These are phyloP conservation scores for Allomyces javanicus DNA, from an alignment of 192 early-diverging fungal species.

Conservation along the genomic window DNA sequence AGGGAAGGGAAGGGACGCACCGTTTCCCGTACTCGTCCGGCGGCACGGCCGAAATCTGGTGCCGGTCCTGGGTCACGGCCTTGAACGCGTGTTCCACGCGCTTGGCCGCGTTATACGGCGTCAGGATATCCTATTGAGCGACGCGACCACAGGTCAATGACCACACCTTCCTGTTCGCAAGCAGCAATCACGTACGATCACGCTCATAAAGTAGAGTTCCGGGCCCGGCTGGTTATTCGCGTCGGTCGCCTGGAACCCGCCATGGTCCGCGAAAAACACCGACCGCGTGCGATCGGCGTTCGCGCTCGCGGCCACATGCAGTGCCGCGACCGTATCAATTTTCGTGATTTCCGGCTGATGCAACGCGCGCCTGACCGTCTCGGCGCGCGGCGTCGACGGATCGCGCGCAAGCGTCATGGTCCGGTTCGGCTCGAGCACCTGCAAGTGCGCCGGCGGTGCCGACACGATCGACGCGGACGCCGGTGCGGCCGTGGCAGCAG, in stretches of 20 bases:
- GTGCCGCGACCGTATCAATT: background rate
- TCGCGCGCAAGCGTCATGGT: background rate
- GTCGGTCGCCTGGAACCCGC: slow-evolving; percentile 66
- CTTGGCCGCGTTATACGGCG: slow-evolving; percentile 76
- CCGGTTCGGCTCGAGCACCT: slow-evolving; percentile 1
- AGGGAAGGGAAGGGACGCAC: too few relatives aligned
- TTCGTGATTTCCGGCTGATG: background rate
- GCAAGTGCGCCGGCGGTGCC: background rate
- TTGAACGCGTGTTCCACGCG: slow-evolving; percentile 80
- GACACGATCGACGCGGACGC: background rate
- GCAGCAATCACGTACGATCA: slow-evolving; percentile 27
- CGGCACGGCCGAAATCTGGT: slow-evolving; percentile 65
- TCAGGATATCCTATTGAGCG: slow-evolving; percentile 75
- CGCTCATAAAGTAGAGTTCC: slow-evolving; percentile 81
- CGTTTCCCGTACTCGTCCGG: slow-evolving; percentile 56
- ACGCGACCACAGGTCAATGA: too few relatives aligned
- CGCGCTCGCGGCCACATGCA: background rate
- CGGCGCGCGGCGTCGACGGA: background rate
- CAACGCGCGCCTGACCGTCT: background rate
- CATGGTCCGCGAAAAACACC: slow-evolving; percentile 77
- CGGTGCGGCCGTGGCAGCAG: slow-evolving; percentile 28
- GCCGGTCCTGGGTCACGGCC: slow-evolving; percentile 50
- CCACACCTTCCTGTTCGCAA: too few relatives aligned
- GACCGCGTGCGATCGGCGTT: slow-evolving; percentile 18
- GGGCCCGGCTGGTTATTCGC: slow-evolving; percentile 40